Evolutionary conservation across 2,329 filamentous ascomycete genomes (phyloP), one percentile per base, ranked within the genome.

Genomic region (Fusarium xyrophilum): DNA sequence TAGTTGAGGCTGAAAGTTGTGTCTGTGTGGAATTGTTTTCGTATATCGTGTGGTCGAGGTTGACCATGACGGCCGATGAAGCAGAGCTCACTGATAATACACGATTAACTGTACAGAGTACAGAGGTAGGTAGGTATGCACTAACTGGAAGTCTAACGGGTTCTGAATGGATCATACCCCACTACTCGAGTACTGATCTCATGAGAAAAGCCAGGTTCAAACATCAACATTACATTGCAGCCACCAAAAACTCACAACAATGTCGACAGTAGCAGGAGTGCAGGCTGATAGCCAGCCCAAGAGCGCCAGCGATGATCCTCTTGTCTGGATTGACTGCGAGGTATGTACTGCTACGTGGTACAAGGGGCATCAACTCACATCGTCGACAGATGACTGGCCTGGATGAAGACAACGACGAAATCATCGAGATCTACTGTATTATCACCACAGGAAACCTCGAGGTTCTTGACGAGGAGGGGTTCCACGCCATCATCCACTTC

Each of bases 341-440:
- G 84, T 63, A 61, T 63, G 27, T 48, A 12, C 32, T 50, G 55
- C 35, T 54, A 54, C 61, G 47, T 65, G 17, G 42, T 40, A 65
- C 30, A 54, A 54, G 28, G 51, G 46, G 44, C 47, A 60, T 40
- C 40, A 67, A 61, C 59, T 65, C 56, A 71, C 50, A 54, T 62
- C 21, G 19, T 43, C 14, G 44, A 46, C 71, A 97, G 93, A 99
- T 99, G 96, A 98, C 80, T n/a, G 80, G 80, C 14, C 75, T 82
- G n/a, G 85, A 97, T 78, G 85, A 89, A 3, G 87, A 91, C 62
- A 88, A 83, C 33, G 95, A 98, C 76, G 89, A 90, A 58, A 96
- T 98, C 75, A 88, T 98, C 75, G 93, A 97, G 74, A 91, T 98
- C 60, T 95, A 91, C 79, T 97, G 94, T 81, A 91, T 96, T 79